Conservation (phyloP, 2,329 filamentous ascomycete genomes). For the Microascus cirrosus region DNA sequence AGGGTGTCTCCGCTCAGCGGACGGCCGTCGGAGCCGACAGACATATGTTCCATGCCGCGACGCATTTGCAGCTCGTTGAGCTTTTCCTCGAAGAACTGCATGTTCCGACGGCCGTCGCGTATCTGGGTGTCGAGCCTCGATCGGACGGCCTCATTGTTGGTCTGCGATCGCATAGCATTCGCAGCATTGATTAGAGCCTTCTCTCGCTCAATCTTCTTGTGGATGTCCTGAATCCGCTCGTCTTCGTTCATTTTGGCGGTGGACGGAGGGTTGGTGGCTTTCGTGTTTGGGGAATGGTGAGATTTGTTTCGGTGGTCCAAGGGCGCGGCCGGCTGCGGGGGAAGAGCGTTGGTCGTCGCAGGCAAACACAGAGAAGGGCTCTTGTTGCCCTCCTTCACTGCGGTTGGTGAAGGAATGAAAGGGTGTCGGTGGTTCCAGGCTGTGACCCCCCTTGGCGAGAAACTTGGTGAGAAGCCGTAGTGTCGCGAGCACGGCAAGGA, state of each 20-base stretch:
- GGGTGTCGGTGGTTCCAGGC: background rate
- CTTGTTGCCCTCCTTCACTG: background rate
- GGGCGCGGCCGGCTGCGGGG: background rate
- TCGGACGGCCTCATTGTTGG: conserved; percentile 83
- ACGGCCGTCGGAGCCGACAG: conserved; percentile 35
- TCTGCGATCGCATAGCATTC: conserved; percentile 90
- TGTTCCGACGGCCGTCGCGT: conserved; percentile 83
- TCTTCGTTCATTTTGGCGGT: conserved; percentile 50
- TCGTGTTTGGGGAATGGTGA: background rate
- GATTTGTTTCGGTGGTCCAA: background rate
- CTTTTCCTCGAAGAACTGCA: conserved; percentile 91
- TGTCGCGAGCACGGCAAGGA: background rate
- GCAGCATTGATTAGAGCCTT: conserved; percentile 90
- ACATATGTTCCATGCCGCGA: conserved; percentile 58
- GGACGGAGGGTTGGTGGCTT: conserved; percentile 3
- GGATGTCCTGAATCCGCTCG: conserved; percentile 64
- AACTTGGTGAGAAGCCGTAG: background rate
- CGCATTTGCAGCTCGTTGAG: conserved; percentile 81
- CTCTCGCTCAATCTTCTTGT: conserved; percentile 96
- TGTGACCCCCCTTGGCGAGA: background rate
- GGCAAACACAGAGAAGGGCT: background rate
- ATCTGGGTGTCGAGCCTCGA: conserved; percentile 89
- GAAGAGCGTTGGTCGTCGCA: background rate
- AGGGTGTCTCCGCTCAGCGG: conserved; percentile 34
- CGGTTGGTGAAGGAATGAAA: background rate